These are phyloP conservation scores for Gillenia trifoliata DNA, from an alignment of 306 rosid species.

Conservation along the genomic window DNA sequence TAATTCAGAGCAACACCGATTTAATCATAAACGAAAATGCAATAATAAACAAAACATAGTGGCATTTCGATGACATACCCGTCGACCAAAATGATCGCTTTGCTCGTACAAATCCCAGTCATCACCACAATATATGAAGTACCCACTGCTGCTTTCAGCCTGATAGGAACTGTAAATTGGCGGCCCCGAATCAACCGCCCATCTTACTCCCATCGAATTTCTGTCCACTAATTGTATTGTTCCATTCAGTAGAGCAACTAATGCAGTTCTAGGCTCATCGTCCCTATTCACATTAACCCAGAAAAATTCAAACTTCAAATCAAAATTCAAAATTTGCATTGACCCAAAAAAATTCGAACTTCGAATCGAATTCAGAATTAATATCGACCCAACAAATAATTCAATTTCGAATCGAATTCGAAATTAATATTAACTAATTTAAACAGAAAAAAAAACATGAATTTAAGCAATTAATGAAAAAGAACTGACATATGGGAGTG, in stretches of 20 bases:
- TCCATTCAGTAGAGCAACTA: conserved; percentile 60
- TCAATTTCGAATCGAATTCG: too few species aligned
- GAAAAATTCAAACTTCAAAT: not conserved
- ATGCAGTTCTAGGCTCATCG: conserved; percentile 38
- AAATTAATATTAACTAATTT: too few species aligned
- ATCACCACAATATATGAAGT: conserved; percentile 62
- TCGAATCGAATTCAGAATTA: not conserved
- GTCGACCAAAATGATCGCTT: conserved; percentile 43
- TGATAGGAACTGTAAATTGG: conserved; percentile 56
- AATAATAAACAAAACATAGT: conserved; percentile 4
- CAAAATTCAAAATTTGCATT: too few species aligned
- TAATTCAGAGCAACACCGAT: not conserved
- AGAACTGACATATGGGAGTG: conserved; percentile 31
- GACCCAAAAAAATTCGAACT: not conserved
- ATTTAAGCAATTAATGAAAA: not conserved
- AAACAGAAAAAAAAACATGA: too few species aligned
- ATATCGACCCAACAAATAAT: too few species aligned
- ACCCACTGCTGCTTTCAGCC: conserved; percentile 42
- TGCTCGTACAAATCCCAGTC: conserved; percentile 64
- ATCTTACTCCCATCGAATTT: conserved; percentile 42
- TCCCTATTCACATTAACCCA: conserved; percentile 1
- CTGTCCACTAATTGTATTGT: conserved; percentile 52
- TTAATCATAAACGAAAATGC: not conserved
- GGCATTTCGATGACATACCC: conserved; percentile 39
- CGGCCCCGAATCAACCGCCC: conserved; percentile 66